Evolutionary conservation across 2,329 filamentous ascomycete species (phyloP), one percentile per base, ranked within the genome.

Genomic region (Aspergillus tanneri): DNA sequence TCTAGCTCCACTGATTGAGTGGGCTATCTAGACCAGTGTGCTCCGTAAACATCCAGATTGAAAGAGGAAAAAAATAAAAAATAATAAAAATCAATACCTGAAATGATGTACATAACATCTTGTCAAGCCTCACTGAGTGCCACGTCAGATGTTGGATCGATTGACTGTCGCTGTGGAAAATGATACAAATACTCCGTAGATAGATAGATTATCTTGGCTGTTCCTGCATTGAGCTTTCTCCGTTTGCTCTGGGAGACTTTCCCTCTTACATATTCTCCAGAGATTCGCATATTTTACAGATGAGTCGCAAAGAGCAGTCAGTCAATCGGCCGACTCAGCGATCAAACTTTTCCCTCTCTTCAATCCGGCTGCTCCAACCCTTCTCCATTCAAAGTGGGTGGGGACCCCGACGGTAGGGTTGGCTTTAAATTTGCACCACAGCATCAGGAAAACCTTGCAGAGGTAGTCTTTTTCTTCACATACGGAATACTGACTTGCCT

Each of bases 101-200:
- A 34, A 34, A 19, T 18, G 30, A 34, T 19, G 30, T 9, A 18
- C 14, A 14, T 14, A 18, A 12, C 30, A 14, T 34, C 30, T 18
- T 34, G 30, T 34, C 30, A 34, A 34, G 30, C 30, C 30, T 34
- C 30, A 34, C 30, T 18, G 30, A 19, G 32, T 50, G 47, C 47
- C 47, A 50, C 47, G 47, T 50, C 47, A 50, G 46, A 46, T 22
- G 41, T 24, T 46, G 25, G 34, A 50, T 45, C 36, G 37, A 39
- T 21, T 41, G 21, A 40, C 22, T 18, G 24, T 22, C 22, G n/a
- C 22, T 11, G 22, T 19, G 8, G 7, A 18, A 14, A 16, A 11
- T 23, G 36, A 39, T 39, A 39, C 28, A 46, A 35, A 37, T 12
- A 19, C 38, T 25, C 23, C 39, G n/a, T 22, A 28, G 27, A 47